Conservation (phyloP, 2,329 filamentous ascomycete genomes). For the Cryphonectria parasitica region DNA sequence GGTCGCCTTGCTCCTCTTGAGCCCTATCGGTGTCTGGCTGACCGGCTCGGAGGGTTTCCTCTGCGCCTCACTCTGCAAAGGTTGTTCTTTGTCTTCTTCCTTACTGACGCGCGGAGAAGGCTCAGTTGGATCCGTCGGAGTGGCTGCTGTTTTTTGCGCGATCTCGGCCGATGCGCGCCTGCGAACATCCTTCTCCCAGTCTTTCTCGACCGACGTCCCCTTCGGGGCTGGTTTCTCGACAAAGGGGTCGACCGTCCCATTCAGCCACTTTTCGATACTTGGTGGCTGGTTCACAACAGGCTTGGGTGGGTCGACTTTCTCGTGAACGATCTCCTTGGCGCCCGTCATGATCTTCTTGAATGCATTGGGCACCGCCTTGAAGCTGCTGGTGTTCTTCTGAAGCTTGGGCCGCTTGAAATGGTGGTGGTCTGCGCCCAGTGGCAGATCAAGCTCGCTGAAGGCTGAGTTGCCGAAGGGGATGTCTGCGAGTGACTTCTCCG, state of each 20-base stretch:
- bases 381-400: slow-evolving; percentile 56
- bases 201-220: slow-evolving; percentile 41
- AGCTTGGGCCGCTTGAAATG: slow-evolving; percentile 48
- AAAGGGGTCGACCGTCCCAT: slow-evolving; percentile 65
- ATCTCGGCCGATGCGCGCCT: slow-evolving; percentile 35
- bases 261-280: slow-evolving; percentile 69
- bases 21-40: slow-evolving; percentile 34
- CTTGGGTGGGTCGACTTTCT: slow-evolving; percentile 60
- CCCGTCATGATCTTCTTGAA: slow-evolving; percentile 67
- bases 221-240: slow-evolving; percentile 48
- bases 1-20: slow-evolving; percentile 62
- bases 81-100: slow-evolving; percentile 21
- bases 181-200: slow-evolving; percentile 41
- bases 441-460: slow-evolving; percentile 67
- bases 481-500: slow-evolving; percentile 60
- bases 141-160: slow-evolving; percentile 25
- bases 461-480: slow-evolving; percentile 68
- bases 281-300: slow-evolving; percentile 60
- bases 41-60: slow-evolving; percentile 8
- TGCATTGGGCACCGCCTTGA: slow-evolving; percentile 64
- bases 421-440: slow-evolving; percentile 51
- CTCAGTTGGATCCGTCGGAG: not conserved
- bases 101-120: not conserved
- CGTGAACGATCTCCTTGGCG: slow-evolving; percentile 67
- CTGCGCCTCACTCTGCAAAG: slow-evolving; percentile 12